Percentiles rank a stretch among this genome's conserved stretches.
Evolutionary conservation across 1,284 basidiomycete genomes (phyloP).

Genomic region (Sanghuangporus weigelae): DNA sequence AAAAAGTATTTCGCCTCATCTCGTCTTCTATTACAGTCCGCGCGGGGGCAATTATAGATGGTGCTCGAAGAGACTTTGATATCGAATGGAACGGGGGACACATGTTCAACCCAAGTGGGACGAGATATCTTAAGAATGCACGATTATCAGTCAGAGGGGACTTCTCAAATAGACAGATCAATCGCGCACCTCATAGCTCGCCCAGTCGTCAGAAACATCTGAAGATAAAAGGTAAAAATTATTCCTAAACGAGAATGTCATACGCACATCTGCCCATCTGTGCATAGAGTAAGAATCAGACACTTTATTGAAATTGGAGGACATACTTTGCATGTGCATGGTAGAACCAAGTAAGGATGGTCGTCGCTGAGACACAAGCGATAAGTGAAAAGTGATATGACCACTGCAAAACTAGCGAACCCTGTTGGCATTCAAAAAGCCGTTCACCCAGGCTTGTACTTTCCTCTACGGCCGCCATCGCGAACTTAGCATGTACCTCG

Average conservation of each 20-base stretch:
- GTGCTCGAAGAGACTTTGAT: conserved; percentile 43
- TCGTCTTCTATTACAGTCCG: conserved; percentile 63
- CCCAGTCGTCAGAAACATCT: conserved; percentile 58
- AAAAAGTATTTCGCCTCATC: conserved; percentile 64
- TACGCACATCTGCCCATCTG: conserved; percentile 14
- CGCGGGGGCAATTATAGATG: conserved; percentile 54
- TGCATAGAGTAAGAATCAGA: neutral
- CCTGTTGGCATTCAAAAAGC: conserved; percentile 59
- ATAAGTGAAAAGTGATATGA: neutral
- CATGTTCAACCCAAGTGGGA: conserved; percentile 64
- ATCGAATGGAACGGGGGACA: conserved; percentile 65
- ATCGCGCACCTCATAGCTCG: conserved; percentile 42
- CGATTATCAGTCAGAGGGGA: neutral
- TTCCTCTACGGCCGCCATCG: conserved; percentile 45
- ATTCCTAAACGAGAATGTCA: conserved; percentile 12
- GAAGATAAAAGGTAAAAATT: neutral
- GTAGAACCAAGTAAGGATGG: conserved; percentile 65
- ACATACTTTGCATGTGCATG: conserved; percentile 63
- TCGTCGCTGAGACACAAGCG: conserved; percentile 38
- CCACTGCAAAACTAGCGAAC: conserved; percentile 28
- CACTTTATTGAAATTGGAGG: neutral
- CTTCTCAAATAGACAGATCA: neutral
- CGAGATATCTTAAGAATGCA: conserved; percentile 29
- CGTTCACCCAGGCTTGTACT: conserved; percentile 47
- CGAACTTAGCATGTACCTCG: conserved; percentile 57